Conservation (phyloP, 106 monocot species). For the Dendrobium nobile region DNA sequence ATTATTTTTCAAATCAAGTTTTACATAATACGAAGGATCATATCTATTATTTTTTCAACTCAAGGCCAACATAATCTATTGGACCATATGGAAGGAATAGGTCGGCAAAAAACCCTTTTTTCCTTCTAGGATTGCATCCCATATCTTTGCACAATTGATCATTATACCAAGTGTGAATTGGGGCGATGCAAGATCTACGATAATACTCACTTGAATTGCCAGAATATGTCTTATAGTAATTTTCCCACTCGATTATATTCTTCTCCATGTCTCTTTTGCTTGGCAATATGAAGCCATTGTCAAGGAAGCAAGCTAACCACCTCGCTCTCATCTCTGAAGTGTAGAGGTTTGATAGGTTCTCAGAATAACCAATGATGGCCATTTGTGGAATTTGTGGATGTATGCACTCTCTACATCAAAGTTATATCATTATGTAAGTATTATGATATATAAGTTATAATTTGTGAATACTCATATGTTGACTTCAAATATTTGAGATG, state of each 20-base stretch:
- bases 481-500: too few relatives aligned
- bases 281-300: constrained; percentile 46
- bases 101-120: constrained; percentile 50
- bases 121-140: constrained; percentile 48
- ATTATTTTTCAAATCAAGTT: too few relatives aligned
- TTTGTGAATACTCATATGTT: too few relatives aligned
- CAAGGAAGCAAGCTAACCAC: constrained; percentile 61
- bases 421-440: background rate
- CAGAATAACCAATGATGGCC: constrained; percentile 59
- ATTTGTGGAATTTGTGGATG: constrained; percentile 71
- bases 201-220: background rate
- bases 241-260: constrained; percentile 39
- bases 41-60: background rate
- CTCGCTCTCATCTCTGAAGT: constrained; percentile 54
- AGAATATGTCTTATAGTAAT: constrained; percentile 28
- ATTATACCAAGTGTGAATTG: constrained; percentile 49
- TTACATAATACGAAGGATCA: too few relatives aligned
- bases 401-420: constrained; percentile 45
- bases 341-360: constrained; percentile 42
- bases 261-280: constrained; percentile 49
- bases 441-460: background rate
- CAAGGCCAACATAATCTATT: constrained; percentile 39
- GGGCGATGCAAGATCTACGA: constrained; percentile 26
- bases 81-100: constrained; percentile 56
- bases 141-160: constrained; percentile 73